Evolutionary conservation across 148 eudicot genomes (phyloP).

Genomic region (Rhododendron griersonianum): DNA sequence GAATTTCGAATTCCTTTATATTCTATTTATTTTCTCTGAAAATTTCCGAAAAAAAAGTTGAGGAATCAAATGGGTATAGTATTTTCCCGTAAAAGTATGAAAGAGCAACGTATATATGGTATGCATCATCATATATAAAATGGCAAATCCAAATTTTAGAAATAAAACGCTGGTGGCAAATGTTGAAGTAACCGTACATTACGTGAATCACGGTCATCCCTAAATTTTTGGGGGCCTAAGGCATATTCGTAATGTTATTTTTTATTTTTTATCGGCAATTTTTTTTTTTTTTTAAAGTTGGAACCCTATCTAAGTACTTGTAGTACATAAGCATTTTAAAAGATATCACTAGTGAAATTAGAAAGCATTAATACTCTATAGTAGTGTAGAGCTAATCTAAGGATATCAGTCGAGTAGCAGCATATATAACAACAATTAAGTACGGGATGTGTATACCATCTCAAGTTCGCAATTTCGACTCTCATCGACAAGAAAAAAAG

Average conservation of each 20-base stretch:
- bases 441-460: too few species aligned
- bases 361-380: too few species aligned
- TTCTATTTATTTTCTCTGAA: neutral
- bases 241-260: too few species aligned
- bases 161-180: neutral
- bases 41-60: neutral
- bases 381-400: too few species aligned
- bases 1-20: neutral
- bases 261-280: too few species aligned
- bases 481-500: neutral
- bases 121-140: neutral
- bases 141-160: neutral
- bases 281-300: too few species aligned
- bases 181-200: neutral
- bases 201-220: neutral
- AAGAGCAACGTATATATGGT: neutral
- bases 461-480: neutral
- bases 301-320: too few species aligned
- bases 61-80: neutral
- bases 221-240: too few species aligned
- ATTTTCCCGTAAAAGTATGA: neutral
- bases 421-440: too few species aligned
- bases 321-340: neutral
- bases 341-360: too few species aligned
- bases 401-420: too few species aligned